Base-by-base conservation (phyloP, 306 rosid species). In the Sphenostylis stenocarpa region DNA sequence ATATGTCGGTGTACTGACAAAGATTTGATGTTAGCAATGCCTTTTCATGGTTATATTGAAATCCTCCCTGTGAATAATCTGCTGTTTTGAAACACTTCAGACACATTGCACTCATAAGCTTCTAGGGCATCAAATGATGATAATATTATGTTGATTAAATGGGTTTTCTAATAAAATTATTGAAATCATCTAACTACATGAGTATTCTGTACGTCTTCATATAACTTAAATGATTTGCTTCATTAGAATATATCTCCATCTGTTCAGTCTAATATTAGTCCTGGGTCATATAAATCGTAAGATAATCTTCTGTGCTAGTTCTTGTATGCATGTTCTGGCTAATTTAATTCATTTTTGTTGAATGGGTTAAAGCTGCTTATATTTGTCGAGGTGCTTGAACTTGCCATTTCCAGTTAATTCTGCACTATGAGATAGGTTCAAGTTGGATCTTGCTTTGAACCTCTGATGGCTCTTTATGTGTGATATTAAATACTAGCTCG, bases 391-490 rank as follows among this genome's bases (percentile, higher is more conserved):
- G 33, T 68, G 36, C 31, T 67, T 24, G 15, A 26, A 24, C 28
- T 28, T 56, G 31, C 6, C 47, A 19, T 60, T 69, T 61, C 17
- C 49, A 14, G 55, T 33, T 79, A 65, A 31, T 49, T 58, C 56
- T 79, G 73, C 31, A 15, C 56, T 45, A 31, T 20, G 38, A 28
- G 69, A 67, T 13, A 29, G 55, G 47, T 55, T 14, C 58, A 66
- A 55, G 20, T 36, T 56, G 29, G 45, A 76, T 23, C 29, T 24
- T 66, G 41, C 67, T 76, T 65, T 55, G 61, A 64, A 36, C 33
- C 51, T 78, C 43, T 21, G 38, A 33, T 55, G 75, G 51, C 12
- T 29, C 41, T 71, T 71, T 39, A 49, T 79, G 64, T 72, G 38
- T 51, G 49, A 69, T 58, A 1, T 65, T 66, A 39, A 16, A 70